Evolutionary conservation across 768 basidiomycete species (phyloP).

Genomic region (Auricularia heimuer): DNA sequence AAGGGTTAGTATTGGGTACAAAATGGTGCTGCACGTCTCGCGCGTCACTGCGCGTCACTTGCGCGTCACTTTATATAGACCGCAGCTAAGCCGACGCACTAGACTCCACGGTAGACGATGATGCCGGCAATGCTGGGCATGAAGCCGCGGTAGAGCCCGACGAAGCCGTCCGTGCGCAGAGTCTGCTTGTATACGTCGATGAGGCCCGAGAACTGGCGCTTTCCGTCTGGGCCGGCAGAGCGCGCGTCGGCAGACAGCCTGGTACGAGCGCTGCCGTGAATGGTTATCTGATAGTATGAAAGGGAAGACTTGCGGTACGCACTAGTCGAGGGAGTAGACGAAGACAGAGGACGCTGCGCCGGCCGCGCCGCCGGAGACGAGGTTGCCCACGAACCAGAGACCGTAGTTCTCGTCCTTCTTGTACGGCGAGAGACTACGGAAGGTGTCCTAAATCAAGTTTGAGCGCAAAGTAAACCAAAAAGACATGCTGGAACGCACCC

Average conservation of each 20-base stretch:
- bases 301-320: not conserved
- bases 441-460: slow-evolving; percentile 20
- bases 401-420: slow-evolving; percentile 28
- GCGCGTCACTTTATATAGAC: no score
- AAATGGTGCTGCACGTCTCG: no score
- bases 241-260: slow-evolving; percentile 33
- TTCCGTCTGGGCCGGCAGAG: slow-evolving; percentile 26
- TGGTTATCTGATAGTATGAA: no score
- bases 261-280: slow-evolving; percentile 26
- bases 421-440: slow-evolving; percentile 28
- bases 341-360: slow-evolving; percentile 33
- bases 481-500: not conserved
- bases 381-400: slow-evolving; percentile 30
- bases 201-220: slow-evolving; percentile 32
- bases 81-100: slow-evolving; percentile 21
- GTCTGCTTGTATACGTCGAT: slow-evolving; percentile 36
- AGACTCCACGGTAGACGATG: slow-evolving; percentile 34
- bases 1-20: no score
- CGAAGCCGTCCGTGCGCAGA: slow-evolving; percentile 29
- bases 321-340: slow-evolving; percentile 40
- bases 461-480: not conserved
- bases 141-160: slow-evolving; percentile 35
- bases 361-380: slow-evolving; percentile 34
- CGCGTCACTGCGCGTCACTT: no score
- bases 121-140: slow-evolving; percentile 33